These are phyloP conservation scores for Termitomyces bulborhizus DNA, from an alignment of 768 basidiomycete species.

Conservation along the genomic window DNA sequence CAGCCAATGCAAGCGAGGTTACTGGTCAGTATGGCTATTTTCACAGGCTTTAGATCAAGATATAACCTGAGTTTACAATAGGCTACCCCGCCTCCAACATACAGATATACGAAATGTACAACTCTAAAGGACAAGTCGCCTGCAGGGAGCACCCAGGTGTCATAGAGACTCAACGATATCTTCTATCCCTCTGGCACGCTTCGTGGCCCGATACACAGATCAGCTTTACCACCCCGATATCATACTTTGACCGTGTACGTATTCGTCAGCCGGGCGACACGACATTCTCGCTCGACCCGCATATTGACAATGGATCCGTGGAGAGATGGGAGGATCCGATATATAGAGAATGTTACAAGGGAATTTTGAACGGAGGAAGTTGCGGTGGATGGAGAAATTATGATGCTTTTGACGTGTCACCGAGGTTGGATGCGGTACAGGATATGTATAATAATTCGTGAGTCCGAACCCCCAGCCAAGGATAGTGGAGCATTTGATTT, in stretches of 20 bases:
- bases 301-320: slow-evolving; percentile 46
- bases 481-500: no score
- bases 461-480: slow-evolving; percentile 13
- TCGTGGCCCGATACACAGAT: slow-evolving; percentile 21
- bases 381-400: slow-evolving; percentile 33
- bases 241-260: slow-evolving; percentile 72
- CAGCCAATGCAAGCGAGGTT: slow-evolving; percentile 36
- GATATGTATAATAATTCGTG: slow-evolving; percentile 60
- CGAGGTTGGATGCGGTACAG: slow-evolving; percentile 43
- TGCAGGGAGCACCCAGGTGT: slow-evolving; percentile 63
- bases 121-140: slow-evolving; percentile 53
- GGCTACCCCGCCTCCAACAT: slow-evolving; percentile 64
- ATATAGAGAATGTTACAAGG: slow-evolving; percentile 32
- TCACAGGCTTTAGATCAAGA: no score
- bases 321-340: slow-evolving; percentile 51
- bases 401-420: slow-evolving; percentile 44
- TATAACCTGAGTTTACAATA: slow-evolving; percentile 14
- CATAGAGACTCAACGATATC: slow-evolving; percentile 48
- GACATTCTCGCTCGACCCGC: slow-evolving; percentile 61
- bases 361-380: slow-evolving; percentile 37
- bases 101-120: slow-evolving; percentile 73
- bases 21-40: slow-evolving; percentile 30
- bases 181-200: slow-evolving; percentile 57
- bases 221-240: slow-evolving; percentile 52
- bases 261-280: slow-evolving; percentile 69